Conservation (phyloP, 2,329 filamentous ascomycete species). For the Neonectria sp. region DNA sequence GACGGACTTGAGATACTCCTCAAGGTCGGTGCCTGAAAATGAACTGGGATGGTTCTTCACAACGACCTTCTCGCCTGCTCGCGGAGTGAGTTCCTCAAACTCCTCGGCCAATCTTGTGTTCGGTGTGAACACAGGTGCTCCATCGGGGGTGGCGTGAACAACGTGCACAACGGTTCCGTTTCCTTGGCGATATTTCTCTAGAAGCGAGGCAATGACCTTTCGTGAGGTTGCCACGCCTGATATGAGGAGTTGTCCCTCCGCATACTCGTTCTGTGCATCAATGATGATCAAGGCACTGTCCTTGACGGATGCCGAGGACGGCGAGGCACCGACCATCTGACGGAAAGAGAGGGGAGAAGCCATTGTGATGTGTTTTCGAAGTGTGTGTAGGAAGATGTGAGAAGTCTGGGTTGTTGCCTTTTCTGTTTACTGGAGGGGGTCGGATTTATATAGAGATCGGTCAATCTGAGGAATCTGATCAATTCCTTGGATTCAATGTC, state of each 20-base stretch:
- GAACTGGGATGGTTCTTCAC: conserved; percentile 71
- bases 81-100: conserved; percentile 71
- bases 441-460: background rate
- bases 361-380: background rate
- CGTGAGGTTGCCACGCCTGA: conserved; percentile 67
- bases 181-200: conserved; percentile 72
- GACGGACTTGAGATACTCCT: conserved; percentile 63
- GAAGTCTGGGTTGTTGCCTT: background rate
- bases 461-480: background rate
- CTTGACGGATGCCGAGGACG: conserved; percentile 68
- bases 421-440: background rate
- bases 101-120: conserved; percentile 71
- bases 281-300: conserved; percentile 78
- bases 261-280: conserved; percentile 80
- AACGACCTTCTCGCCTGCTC: conserved; percentile 69
- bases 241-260: conserved; percentile 70
- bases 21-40: conserved; percentile 73
- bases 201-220: conserved; percentile 68
- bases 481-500: background rate
- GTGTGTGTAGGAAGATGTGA: too few relatives aligned
- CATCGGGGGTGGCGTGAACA: conserved; percentile 70
- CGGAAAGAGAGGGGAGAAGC: conserved; percentile 55
- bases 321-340: conserved; percentile 66
- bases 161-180: conserved; percentile 71
- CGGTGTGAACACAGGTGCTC: conserved; percentile 77